These are phyloP conservation scores for Aspergillus aculeatinus DNA, from an alignment of 2,329 filamentous ascomycete genomes.

Conservation along the genomic window DNA sequence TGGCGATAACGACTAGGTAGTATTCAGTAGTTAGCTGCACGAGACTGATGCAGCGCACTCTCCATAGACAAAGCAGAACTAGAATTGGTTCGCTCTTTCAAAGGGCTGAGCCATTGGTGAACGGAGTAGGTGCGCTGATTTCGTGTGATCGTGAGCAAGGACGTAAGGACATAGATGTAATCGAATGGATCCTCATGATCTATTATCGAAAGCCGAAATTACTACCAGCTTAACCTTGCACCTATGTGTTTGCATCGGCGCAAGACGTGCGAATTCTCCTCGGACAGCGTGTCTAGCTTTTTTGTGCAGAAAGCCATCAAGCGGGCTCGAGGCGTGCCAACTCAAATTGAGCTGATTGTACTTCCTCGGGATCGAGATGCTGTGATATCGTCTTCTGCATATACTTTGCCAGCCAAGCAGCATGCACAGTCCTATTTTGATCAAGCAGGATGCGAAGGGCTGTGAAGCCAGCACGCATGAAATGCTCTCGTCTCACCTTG, in stretches of 20 bases:
- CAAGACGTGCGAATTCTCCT: not conserved
- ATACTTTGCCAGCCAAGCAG: slow-evolving; percentile 29
- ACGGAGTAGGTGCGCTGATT: not conserved
- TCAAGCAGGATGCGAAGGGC: slow-evolving; percentile 40
- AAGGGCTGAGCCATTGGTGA: not conserved
- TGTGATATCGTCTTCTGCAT: slow-evolving; percentile 34
- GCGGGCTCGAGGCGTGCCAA: not conserved
- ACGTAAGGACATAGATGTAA: not conserved
- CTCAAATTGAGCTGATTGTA: slow-evolving; percentile 11
- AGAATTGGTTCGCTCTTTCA: not conserved
- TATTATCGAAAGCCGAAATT: not conserved
- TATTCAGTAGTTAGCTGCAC: not conserved
- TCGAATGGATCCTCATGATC: not conserved
- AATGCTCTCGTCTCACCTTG: slow-evolving; percentile 25
- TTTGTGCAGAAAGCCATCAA: not conserved
- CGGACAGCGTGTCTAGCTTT: not conserved
- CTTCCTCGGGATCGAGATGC: slow-evolving; percentile 15
- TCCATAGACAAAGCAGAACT: not conserved
- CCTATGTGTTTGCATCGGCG: not conserved
- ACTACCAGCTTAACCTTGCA: not conserved
- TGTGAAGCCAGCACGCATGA: slow-evolving; percentile 38
- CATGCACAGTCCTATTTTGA: slow-evolving; percentile 30
- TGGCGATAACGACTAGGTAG: not conserved
- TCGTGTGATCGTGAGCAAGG: not conserved
- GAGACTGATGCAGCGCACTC: not conserved